Base-by-base conservation (phyloP, 1,139 yeast species). In the Yamadazyma atmosphaerica region DNA sequence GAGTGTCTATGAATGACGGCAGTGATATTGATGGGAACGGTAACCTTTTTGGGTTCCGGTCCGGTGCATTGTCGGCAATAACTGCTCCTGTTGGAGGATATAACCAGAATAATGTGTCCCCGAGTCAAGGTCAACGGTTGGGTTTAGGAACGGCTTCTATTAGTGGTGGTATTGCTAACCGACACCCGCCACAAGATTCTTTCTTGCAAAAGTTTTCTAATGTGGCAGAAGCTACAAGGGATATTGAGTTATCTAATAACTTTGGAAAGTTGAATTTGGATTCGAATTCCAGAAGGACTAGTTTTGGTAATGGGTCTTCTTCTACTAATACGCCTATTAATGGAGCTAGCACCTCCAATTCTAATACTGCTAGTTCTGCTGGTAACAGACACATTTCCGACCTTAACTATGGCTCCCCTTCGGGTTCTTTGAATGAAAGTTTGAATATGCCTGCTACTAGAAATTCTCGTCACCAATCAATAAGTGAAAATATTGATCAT, bases 151-250 rank as follows among this genome's bases (percentile, higher is more conserved):
- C 86, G 5, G 84, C 84, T 12, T 77, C 84, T 4, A 77, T 81
- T 35, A 72, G 79, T 40, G 86, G 83, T 4, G 82, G 81, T 4
- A 67, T 77, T 32, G 69, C 78, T 18, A 67, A 60, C 47, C 63
- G 76, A 47, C 78, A 72, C 42, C 66, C 66, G 7, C 72, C 71
- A 6, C 74, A 64, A 41, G 77, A 78, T 18, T 65, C 77, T 32
- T 81, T 81, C 51, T 61, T 81, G 41, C 84, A 80, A 46, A 81
- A 84, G 58, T 85, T 86, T 55, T 70, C 86, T 6, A 66, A 79
- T n/a, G 83, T 86, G 14, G 88, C 87, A 10, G 94, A 86, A 43
- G 86, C 88, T 27, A 86, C 95, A 0, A 68, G 88, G 49, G 90
- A 84, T 45, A 76, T 84, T 29, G 94, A 86, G 52, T 56, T 79